These are phyloP conservation scores for Chlorella sp. DNA, from an alignment of 139 green algal genomes.

Conservation along the genomic window DNA sequence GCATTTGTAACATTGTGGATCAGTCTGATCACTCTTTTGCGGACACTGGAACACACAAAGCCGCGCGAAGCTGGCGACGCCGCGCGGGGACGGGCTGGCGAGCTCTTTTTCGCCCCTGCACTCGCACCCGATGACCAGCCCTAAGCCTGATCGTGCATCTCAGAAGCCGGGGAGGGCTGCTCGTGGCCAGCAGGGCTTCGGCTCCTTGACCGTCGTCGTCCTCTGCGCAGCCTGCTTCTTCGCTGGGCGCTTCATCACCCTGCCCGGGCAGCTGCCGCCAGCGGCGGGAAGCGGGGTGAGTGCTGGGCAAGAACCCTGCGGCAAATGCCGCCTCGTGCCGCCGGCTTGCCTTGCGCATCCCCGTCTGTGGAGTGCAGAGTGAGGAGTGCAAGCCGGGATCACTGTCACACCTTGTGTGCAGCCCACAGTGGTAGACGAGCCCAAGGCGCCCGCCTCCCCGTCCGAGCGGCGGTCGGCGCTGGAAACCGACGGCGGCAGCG, in stretches of 20 bases:
- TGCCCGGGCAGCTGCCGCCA: constrained; percentile 24
- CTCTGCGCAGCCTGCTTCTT: constrained; percentile 36
- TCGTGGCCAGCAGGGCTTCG: background rate
- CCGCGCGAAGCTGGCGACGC: too few species aligned
- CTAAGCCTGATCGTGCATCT: too few species aligned
- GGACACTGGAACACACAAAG: too few species aligned
- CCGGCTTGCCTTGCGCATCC: background rate
- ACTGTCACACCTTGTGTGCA: background rate
- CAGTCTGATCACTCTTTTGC: too few species aligned
- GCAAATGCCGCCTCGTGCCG: too few species aligned
- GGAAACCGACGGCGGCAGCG: background rate
- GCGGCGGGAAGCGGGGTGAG: background rate
- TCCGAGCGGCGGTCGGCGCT: background rate
- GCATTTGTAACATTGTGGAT: too few species aligned
- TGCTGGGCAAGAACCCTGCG: background rate
- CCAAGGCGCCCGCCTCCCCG: background rate
- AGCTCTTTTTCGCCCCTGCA: too few species aligned
- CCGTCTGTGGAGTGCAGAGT: background rate
- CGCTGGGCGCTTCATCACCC: constrained; percentile 29
- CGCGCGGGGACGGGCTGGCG: too few species aligned
- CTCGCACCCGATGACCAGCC: too few species aligned
- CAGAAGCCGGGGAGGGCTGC: too few species aligned
- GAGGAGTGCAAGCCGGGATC: background rate
- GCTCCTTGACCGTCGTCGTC: background rate
- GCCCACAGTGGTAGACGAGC: constrained; percentile 11